These are phyloP conservation scores for Tolypocladium nubicola DNA, from an alignment of 2,329 filamentous ascomycete genomes.

Conservation along the genomic window DNA sequence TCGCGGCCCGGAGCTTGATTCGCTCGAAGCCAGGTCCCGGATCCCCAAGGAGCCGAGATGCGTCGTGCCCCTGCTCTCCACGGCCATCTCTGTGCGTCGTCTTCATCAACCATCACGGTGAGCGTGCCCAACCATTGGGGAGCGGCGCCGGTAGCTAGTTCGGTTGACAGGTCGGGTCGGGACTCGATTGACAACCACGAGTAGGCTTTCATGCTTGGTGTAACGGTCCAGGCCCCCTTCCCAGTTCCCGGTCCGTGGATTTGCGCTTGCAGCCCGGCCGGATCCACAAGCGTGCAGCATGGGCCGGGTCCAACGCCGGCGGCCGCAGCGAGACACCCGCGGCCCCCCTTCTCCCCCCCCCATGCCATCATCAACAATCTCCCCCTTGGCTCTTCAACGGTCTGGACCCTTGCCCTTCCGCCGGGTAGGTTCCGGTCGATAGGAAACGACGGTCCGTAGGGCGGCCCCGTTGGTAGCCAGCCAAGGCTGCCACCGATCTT, in stretches of 20 bases:
- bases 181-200: not conserved
- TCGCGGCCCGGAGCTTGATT: not conserved
- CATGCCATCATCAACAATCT: not conserved
- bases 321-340: not conserved
- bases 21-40: not conserved
- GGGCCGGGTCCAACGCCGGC: not conserved
- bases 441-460: not conserved
- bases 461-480: not conserved
- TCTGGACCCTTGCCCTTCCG: not conserved
- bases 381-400: not conserved
- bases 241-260: conserved; percentile 1
- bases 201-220: not conserved
- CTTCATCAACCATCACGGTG: not conserved
- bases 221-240: not conserved
- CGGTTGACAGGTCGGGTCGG: not conserved
- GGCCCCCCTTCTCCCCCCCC: not conserved
- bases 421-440: not conserved
- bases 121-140: not conserved
- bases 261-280: not conserved
- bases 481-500: not conserved
- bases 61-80: not conserved
- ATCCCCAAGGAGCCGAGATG: not conserved
- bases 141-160: not conserved
- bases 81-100: not conserved
- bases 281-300: not conserved